Base-by-base conservation (phyloP, 2,329 filamentous ascomycete species). In the Colletotrichum costaricense region DNA sequence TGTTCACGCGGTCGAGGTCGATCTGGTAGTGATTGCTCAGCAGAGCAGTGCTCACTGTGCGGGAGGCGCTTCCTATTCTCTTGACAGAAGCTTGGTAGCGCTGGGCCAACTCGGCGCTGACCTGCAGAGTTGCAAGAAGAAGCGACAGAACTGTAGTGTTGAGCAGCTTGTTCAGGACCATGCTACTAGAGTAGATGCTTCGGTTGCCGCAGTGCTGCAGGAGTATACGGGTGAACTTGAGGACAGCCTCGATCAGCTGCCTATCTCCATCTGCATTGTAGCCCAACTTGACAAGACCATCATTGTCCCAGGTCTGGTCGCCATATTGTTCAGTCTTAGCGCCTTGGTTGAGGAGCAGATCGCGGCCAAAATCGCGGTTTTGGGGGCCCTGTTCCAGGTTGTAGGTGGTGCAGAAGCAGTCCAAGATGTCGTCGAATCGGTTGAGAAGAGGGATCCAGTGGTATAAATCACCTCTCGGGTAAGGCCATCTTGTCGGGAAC, bases 381-480 rank as follows among this genome's bases (percentile, higher is more conserved):
- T 99, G 97, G 2, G 95, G 95, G 0, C 94, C 95, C 72, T 93
- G 89, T 74, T 91, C 90, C 69, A 99, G 87, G 74, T 91, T 91
- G 84, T 99, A 99, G 76, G 91, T 92, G 69, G 90, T 88, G 82
- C 92, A 95, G 81, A 97, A 95, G 52, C 91, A 87, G 78, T 97
- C 94, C 54, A 99, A 86, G 76, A 98, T 92, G 79, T 90, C 91
- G 83, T 99, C 97, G 83, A 99, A 98, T 71, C 95, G 93, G 82
- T 99, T 97, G 73, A 99, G 86, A 28, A 98, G 89, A 33, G 94
- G 93, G 77, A 99, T 98, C 97, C 97, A 99, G 87, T 99, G 96
- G 81, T 98, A 98, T 35, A 98, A 87, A 82, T 99, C 97, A 74
- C 97, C 97, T 81, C 96, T 91, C 52, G 96, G 96, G 80, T 98